Conservation (phyloP, 768 basidiomycete species). For the Amanita inopinata region DNA sequence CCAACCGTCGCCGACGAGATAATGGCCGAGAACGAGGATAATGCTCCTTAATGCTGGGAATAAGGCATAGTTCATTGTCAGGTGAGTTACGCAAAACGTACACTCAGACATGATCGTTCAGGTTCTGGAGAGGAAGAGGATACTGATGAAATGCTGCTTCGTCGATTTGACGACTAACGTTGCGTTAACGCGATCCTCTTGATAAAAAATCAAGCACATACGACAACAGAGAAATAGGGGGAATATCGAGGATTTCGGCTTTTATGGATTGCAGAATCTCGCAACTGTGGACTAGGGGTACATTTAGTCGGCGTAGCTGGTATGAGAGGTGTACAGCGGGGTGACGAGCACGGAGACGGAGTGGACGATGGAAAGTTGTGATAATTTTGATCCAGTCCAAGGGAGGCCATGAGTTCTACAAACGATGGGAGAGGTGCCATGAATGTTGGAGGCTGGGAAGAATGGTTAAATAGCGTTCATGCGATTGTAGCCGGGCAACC, state of each 20-base stretch:
- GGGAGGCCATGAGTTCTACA: constrained; percentile 77
- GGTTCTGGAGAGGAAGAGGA: constrained; percentile 29
- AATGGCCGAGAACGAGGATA: constrained; percentile 32
- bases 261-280: constrained; percentile 27
- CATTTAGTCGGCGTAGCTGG: constrained; percentile 29
- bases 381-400: constrained; percentile 54
- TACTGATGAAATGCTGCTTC: constrained; percentile 38
- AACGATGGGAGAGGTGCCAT: constrained; percentile 81
- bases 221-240: constrained; percentile 36
- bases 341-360: constrained; percentile 34
- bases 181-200: constrained; percentile 7
- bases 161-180: constrained; percentile 30
- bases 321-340: constrained; percentile 28
- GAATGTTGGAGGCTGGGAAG: constrained; percentile 18
- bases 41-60: constrained; percentile 4
- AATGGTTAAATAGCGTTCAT: constrained; percentile 23
- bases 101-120: constrained; percentile 28
- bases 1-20: constrained; percentile 31
- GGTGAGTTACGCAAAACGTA: constrained; percentile 18
- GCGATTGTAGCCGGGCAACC: constrained; percentile 24
- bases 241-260: constrained; percentile 34
- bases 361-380: constrained; percentile 25
- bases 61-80: constrained; percentile 5
- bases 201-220: constrained; percentile 18
- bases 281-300: constrained; percentile 34